A percentile compares a stretch with the other conserved stretches of the same genome.
phyloP scores from a whole-genome alignment of 2,329 filamentous ascomycete genomes.

The Mariannaea sp. region DNA sequence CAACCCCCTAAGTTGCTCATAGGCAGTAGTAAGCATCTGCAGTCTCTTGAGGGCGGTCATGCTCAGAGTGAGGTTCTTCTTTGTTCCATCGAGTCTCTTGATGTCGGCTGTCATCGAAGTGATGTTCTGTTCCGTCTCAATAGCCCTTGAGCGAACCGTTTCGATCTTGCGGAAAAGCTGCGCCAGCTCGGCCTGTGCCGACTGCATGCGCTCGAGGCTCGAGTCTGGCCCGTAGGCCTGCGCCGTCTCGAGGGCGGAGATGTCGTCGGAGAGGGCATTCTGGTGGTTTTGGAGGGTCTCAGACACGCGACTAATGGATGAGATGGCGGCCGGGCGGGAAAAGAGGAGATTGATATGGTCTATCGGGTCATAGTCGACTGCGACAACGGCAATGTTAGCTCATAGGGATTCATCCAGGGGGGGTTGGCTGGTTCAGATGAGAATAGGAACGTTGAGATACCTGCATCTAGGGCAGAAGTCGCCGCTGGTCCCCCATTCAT shows the following conservation, averaged over 20 bases:
- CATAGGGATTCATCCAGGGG: conserved; percentile 29
- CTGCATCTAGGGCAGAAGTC: conserved; percentile 50
- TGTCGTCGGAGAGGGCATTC: conserved; percentile 80
- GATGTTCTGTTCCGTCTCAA: conserved; percentile 93
- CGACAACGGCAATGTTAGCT: conserved; percentile 11
- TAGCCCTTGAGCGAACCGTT: conserved; percentile 83
- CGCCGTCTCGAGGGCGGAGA: conserved; percentile 71
- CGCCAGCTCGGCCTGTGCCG: conserved; percentile 85
- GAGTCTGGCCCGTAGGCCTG: conserved; percentile 87
- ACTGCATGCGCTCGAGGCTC: conserved; percentile 88
- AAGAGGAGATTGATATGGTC: conserved; percentile 93
- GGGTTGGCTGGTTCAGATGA: conserved; percentile 7
- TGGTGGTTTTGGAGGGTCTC: conserved; percentile 74
- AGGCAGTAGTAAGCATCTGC: conserved; percentile 99
- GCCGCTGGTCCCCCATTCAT: conserved; percentile 50
- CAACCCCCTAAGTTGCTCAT: conserved; percentile 87
- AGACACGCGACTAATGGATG: conserved; percentile 76
- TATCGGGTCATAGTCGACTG: conserved; percentile 86
- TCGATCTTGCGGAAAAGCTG: conserved; percentile 95
- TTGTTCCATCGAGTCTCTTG: conserved; percentile 94
- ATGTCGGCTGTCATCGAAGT: conserved; percentile 99
- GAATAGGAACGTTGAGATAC: conserved; percentile 38
- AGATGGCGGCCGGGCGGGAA: conserved; percentile 82
- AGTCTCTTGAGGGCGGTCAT: conserved; percentile 97
- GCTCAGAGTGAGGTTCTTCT: conserved; percentile 92